phyloP scores from a whole-genome alignment of 805 yeast species.

The Blastobotrys americana region DNA sequence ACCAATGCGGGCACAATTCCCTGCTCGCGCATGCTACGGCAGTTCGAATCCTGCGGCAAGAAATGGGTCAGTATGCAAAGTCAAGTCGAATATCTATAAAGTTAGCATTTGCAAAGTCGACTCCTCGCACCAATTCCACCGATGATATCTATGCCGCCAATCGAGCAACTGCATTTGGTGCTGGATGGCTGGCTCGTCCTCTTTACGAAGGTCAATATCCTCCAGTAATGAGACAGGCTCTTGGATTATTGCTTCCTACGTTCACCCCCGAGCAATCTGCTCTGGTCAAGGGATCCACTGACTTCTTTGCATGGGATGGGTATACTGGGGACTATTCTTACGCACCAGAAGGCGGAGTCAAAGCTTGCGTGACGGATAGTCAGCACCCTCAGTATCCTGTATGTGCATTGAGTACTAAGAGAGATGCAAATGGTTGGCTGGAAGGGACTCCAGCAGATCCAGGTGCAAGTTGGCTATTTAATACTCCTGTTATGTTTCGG shows the following conservation, averaged over 20 bases:
- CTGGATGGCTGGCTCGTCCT: conserved; percentile 30
- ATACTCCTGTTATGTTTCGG: conserved; percentile 17
- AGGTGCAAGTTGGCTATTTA: conserved; percentile 27
- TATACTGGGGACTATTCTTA: conserved; percentile 27
- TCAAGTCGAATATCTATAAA: conserved; percentile 24
- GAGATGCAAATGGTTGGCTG: conserved; percentile 21
- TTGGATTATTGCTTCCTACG: conserved; percentile 18
- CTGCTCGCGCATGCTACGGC: conserved; percentile 28
- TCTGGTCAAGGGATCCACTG: conserved; percentile 24
- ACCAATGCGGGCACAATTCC: conserved; percentile 18
- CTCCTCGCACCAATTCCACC: conserved; percentile 22
- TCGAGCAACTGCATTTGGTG: conserved; percentile 24
- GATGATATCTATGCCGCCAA: conserved; percentile 27
- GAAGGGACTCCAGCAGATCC: conserved; percentile 20
- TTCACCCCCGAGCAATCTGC: conserved; percentile 27
- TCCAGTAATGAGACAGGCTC: conserved; percentile 21
- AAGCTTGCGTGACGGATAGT: conserved; percentile 23
- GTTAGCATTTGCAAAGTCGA: conserved; percentile 27
- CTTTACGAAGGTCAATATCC: conserved; percentile 32
- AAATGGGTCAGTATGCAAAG: conserved; percentile 17
- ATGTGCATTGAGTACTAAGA: conserved; percentile 22
- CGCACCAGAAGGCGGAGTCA: conserved; percentile 22
- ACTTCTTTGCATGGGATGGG: conserved; percentile 33
- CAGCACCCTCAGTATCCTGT: conserved; percentile 26
- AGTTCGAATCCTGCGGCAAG: conserved; percentile 22